Conservation (phyloP, 352 stramenopile genomes). For the Globisporangium radiosum region DNA sequence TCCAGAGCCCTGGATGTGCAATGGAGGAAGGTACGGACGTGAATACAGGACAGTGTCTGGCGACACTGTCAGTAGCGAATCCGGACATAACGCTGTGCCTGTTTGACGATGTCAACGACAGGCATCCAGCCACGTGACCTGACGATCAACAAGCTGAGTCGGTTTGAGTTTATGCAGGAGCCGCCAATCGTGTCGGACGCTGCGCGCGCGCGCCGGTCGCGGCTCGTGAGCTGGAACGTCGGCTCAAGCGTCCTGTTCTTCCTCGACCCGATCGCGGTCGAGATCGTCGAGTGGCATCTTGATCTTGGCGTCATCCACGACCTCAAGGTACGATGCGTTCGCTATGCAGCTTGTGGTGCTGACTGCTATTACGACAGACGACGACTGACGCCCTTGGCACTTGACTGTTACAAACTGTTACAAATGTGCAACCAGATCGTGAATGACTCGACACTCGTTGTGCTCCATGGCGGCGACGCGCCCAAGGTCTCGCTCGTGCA, state of each 20-base stretch:
- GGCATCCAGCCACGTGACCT: constrained; percentile 60
- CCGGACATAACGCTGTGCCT: too few species aligned
- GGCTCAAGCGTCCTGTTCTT: constrained; percentile 81
- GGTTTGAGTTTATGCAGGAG: constrained; percentile 69
- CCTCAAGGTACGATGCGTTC: constrained; percentile 44
- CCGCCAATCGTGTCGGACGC: constrained; percentile 41
- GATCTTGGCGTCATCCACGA: constrained; percentile 83
- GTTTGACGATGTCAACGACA: constrained; percentile 4
- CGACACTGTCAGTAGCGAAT: too few species aligned
- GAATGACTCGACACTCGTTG: constrained; percentile 55
- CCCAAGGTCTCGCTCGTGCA: constrained; percentile 71
- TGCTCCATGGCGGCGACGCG: constrained; percentile 57
- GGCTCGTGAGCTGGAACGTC: constrained; percentile 78
- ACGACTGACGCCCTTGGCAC: too few species aligned
- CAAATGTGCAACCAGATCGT: constrained; percentile 21
- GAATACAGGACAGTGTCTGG: too few species aligned
- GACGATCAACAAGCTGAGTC: constrained; percentile 74
- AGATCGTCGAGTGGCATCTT: constrained; percentile 86
- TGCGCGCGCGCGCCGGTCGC: constrained; percentile 30
- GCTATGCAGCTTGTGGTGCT: constrained; percentile 15
- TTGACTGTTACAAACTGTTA: neutral
- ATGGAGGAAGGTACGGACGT: constrained; percentile 38
- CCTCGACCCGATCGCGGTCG: constrained; percentile 69
- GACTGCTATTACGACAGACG: too few species aligned
- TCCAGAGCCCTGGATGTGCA: constrained; percentile 42